Evolutionary conservation across 768 basidiomycete genomes (phyloP).

Genomic region (Auricularia cornea): DNA sequence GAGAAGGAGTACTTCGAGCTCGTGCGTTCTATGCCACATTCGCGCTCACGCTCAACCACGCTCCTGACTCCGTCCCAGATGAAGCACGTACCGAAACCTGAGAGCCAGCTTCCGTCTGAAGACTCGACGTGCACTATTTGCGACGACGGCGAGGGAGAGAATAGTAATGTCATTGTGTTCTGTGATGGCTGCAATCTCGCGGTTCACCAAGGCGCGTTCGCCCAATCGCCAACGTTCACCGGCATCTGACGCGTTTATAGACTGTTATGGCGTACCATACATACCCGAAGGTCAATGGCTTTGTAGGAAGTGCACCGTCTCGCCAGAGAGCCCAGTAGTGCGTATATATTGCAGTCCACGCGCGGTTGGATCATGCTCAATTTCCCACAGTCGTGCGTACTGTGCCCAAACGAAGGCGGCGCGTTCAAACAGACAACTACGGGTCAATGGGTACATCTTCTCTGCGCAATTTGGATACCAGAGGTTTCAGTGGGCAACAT

Average conservation of each 20-base stretch:
- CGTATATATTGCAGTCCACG: constrained; percentile 21
- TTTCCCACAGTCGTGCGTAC: constrained; percentile 65
- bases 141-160: constrained; percentile 97
- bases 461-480: constrained; percentile 97
- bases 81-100: constrained; percentile 86
- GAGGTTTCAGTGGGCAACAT: constrained; percentile 90
- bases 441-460: constrained; percentile 91
- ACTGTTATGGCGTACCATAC: constrained; percentile 98
- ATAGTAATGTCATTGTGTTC: constrained; percentile 97
- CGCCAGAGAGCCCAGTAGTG: constrained; percentile 93
- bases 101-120: constrained; percentile 81
- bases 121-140: constrained; percentile 96
- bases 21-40: constrained; percentile 39
- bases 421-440: constrained; percentile 95
- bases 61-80: constrained; percentile 44
- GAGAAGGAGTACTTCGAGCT: constrained; percentile 99
- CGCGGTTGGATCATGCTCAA: neutral
- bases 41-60: neutral
- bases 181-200: constrained; percentile 98
- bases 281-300: constrained; percentile 99
- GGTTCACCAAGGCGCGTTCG: constrained; percentile 85
- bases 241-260: constrained; percentile 32
- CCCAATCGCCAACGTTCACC: neutral
- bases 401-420: constrained; percentile 94
- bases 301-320: constrained; percentile 96